Conservation (phyloP, 2,329 filamentous ascomycete species). For the Knufia petricola region DNA sequence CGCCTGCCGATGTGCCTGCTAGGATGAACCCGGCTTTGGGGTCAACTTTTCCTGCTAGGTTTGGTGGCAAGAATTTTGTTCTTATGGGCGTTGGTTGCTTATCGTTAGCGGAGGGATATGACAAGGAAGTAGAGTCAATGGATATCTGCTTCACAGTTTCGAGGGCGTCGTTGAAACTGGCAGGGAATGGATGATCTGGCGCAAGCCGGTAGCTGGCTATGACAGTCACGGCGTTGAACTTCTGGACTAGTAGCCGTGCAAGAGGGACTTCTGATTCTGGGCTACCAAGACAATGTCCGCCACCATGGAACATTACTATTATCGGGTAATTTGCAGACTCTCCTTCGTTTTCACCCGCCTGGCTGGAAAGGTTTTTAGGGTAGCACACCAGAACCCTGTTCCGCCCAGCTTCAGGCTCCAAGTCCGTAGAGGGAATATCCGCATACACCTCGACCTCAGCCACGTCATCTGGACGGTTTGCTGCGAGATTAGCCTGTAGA, state of each 20-base stretch:
- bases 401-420: conserved; percentile 7
- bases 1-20: conserved; percentile 42
- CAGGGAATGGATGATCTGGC: conserved; percentile 40
- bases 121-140: conserved; percentile 7
- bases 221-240: conserved; percentile 22
- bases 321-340: conserved; percentile 14
- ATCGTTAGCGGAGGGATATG: not conserved
- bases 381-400: conserved; percentile 12
- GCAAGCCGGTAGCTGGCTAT: conserved; percentile 30
- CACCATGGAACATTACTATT: conserved; percentile 23
- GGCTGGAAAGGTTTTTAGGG: not conserved
- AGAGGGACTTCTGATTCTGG: conserved; percentile 19
- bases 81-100: too few relatives aligned
- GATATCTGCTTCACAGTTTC: conserved; percentile 39
- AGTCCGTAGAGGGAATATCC: conserved; percentile 11
- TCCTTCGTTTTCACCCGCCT: not conserved
- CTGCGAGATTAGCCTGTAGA: conserved; percentile 8
- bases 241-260: conserved; percentile 16
- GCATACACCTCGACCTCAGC: conserved; percentile 12
- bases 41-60: not conserved
- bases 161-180: conserved; percentile 35
- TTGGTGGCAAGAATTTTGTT: not conserved
- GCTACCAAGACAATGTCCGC: conserved; percentile 22
- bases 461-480: conserved; percentile 11
- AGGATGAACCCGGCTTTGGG: conserved; percentile 36